Conservation (phyloP, 2,329 filamentous ascomycete genomes). For the Pseudogymnoascus sp. region DNA sequence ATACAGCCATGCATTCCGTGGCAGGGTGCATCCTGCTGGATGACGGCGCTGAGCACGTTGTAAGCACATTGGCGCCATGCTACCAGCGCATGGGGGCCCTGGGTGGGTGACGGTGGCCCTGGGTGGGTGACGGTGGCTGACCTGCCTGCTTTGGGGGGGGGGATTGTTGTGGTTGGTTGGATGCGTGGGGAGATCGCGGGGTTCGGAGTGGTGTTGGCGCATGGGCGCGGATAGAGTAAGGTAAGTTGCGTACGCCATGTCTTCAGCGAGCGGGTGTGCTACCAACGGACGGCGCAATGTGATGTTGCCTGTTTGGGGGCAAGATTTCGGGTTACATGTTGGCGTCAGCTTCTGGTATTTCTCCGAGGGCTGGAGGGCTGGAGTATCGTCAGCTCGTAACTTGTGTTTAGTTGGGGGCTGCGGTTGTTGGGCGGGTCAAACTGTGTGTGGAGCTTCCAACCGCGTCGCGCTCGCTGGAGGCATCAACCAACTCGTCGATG, state of each 20-base stretch:
- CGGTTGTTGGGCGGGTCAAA: background rate
- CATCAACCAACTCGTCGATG: background rate
- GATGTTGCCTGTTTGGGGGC: background rate
- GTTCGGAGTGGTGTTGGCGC: background rate
- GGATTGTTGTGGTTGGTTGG: slow-evolving; percentile 2
- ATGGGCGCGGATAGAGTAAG: background rate
- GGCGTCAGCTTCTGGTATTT: slow-evolving; percentile 1
- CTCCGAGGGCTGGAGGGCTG: slow-evolving; percentile 1
- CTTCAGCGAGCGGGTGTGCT: background rate
- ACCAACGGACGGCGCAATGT: background rate
- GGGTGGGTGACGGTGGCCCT: background rate
- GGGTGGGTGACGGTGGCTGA: background rate
- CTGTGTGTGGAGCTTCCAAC: background rate
- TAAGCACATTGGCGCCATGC: slow-evolving; percentile 8
- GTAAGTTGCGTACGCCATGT: background rate
- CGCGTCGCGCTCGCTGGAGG: background rate
- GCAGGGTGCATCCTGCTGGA: slow-evolving; percentile 4
- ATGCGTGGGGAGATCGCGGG: background rate
- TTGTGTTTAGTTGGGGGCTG: background rate
- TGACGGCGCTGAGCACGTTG: background rate
- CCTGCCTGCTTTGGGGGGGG: background rate
- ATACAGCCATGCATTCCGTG: background rate
- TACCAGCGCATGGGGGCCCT: slow-evolving; percentile 1
- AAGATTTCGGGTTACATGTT: background rate
- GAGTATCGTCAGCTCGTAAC: slow-evolving; percentile 1